A percentile compares a stretch with the other conserved stretches of the same genome.
Conservation (phyloP, 495 filamentous ascomycete species). For the Lentithecium fluviatile region DNA sequence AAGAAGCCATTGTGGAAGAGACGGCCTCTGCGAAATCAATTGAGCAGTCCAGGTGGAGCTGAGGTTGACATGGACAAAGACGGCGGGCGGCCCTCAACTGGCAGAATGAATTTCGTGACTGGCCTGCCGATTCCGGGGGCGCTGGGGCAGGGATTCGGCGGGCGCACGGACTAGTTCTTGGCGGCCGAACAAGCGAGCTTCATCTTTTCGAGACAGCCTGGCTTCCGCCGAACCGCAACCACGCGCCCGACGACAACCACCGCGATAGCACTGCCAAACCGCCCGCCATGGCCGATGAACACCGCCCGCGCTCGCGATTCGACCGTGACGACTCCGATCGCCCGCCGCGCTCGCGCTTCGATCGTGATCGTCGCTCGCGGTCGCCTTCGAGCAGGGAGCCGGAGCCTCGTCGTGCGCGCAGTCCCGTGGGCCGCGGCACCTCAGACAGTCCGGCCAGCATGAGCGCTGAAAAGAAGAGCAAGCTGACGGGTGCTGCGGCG, state of each 20-base stretch:
- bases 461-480: constrained; percentile 46
- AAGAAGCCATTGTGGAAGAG: constrained; percentile 40
- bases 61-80: constrained; percentile 3
- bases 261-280: constrained; percentile 27
- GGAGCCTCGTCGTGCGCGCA: constrained; percentile 70
- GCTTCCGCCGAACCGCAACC: neutral
- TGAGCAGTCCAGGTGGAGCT: constrained; percentile 17
- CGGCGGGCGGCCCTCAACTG: neutral
- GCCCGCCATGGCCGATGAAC: constrained; percentile 70
- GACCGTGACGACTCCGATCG: constrained; percentile 81
- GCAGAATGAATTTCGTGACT: no score
- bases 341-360: constrained; percentile 70
- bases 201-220: neutral
- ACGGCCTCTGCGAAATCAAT: constrained; percentile 21
- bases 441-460: constrained; percentile 55
- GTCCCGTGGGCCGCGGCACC: constrained; percentile 63
- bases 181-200: constrained; percentile 38
- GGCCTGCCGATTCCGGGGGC: no score
- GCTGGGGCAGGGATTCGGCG: no score
- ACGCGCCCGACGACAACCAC: no score
- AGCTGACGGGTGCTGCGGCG: constrained; percentile 69
- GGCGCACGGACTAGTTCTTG: no score
- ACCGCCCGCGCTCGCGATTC: constrained; percentile 87
- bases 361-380: constrained; percentile 82
- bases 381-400: constrained; percentile 68